These are phyloP conservation scores for Tilletia caries DNA, from an alignment of 1,284 basidiomycete genomes.

Conservation along the genomic window DNA sequence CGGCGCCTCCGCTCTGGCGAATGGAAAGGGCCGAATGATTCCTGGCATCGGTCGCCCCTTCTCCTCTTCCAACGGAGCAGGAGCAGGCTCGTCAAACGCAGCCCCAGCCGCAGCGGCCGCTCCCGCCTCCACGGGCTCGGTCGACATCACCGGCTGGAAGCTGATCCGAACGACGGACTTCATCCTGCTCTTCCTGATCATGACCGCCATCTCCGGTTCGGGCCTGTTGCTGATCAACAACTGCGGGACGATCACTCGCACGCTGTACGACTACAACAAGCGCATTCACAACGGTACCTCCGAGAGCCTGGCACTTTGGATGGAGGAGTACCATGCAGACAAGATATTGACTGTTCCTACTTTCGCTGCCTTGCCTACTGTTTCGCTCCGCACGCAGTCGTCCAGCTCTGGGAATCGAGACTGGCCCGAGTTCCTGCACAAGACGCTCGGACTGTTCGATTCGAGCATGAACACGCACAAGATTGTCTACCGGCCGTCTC, in stretches of 20 bases:
- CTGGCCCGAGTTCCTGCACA: conserved; percentile 4
- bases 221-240: conserved; percentile 81
- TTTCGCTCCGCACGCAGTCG: neutral
- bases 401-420: neutral
- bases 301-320: neutral
- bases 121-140: neutral
- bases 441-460: neutral
- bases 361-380: neutral
- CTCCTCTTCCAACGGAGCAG: neutral
- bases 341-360: neutral
- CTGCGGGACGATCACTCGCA: conserved; percentile 84
- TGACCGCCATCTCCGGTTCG: conserved; percentile 76
- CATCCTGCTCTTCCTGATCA: conserved; percentile 68
- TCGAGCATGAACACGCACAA: neutral
- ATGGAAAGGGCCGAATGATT: too few species aligned
- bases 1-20: too few species aligned
- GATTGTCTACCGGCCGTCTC: neutral
- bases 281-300: conserved; percentile 3
- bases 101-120: neutral
- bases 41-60: neutral
- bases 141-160: conserved; percentile 60
- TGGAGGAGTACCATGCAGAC: neutral
- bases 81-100: neutral
- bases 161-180: conserved; percentile 65
- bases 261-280: conserved; percentile 69